phyloP scores from a whole-genome alignment of 345 rosid species.

The Viola odorata region DNA sequence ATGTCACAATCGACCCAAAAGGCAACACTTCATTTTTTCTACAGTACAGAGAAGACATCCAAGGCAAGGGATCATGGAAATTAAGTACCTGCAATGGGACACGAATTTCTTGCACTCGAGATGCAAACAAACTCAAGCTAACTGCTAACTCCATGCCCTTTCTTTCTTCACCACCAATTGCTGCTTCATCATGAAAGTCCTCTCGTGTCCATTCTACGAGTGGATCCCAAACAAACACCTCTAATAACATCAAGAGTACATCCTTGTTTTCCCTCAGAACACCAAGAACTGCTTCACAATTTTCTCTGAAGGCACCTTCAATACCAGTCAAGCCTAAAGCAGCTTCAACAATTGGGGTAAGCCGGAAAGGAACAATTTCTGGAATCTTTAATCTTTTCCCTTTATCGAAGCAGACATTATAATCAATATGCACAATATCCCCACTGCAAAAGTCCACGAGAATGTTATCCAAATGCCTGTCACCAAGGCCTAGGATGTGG shows the following conservation, averaged over 20 bases:
- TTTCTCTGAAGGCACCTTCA: constrained; percentile 76
- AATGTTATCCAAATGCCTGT: constrained; percentile 92
- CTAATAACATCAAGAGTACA: constrained; percentile 70
- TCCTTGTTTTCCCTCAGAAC: constrained; percentile 82
- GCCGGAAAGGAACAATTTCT: constrained; percentile 90
- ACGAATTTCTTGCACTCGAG: constrained; percentile 93
- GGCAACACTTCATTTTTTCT: no score
- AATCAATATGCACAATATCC: constrained; percentile 91
- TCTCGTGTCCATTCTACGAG: constrained; percentile 96
- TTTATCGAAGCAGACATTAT: constrained; percentile 93
- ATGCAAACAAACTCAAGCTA: constrained; percentile 92
- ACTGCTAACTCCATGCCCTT: constrained; percentile 97
- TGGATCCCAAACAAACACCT: constrained; percentile 95
- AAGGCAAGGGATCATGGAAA: constrained; percentile 9
- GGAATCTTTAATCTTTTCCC: constrained; percentile 87
- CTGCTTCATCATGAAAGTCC: constrained; percentile 93
- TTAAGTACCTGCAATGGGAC: constrained; percentile 77
- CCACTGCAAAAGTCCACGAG: constrained; percentile 86
- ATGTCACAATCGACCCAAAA: no score
- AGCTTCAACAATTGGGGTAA: constrained; percentile 81
- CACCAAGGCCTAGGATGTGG: constrained; percentile 87
- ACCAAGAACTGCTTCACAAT: constrained; percentile 77
- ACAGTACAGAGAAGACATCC: background rate
- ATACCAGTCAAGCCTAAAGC: constrained; percentile 83
- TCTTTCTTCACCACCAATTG: constrained; percentile 95